Conservation (phyloP, 345 rosid genomes). For the Eucalyptus curtisii region DNA sequence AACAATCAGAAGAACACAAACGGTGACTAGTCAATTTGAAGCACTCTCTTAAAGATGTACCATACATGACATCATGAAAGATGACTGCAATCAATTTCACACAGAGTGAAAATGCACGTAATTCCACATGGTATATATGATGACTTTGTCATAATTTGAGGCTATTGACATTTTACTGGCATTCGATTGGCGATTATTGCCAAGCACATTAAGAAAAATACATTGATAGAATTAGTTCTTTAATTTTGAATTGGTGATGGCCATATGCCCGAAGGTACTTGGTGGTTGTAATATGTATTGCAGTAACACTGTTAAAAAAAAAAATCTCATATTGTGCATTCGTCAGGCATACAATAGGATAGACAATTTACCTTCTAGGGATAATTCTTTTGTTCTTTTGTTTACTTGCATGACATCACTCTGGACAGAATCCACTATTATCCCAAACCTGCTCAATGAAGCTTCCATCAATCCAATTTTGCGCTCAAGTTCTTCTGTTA, state of each 20-base stretch:
- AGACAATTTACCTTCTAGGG: conserved; percentile 49
- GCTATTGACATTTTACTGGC: background rate
- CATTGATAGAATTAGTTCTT: background rate
- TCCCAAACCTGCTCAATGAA: conserved; percentile 63
- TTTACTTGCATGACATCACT: conserved; percentile 74
- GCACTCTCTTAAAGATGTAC: background rate
- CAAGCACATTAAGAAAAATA: background rate
- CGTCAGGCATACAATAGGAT: background rate
- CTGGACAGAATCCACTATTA: conserved; percentile 76
- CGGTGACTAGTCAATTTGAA: background rate
- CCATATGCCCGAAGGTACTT: background rate
- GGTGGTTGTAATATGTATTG: background rate
- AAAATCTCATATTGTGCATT: background rate
- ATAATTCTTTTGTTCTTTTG: conserved; percentile 66
- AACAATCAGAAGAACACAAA: background rate
- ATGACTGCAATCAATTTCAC: background rate
- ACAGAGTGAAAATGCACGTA: background rate
- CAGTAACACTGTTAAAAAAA: background rate
- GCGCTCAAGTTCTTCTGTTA: conserved; percentile 60
- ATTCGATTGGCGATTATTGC: background rate
- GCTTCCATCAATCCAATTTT: conserved; percentile 64
- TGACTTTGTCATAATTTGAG: background rate
- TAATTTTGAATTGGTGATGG: background rate
- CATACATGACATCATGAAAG: background rate
- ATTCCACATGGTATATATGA: background rate